These are phyloP conservation scores for Anthracocystis walkeri DNA, from an alignment of 1,284 basidiomycete genomes.

Conservation along the genomic window DNA sequence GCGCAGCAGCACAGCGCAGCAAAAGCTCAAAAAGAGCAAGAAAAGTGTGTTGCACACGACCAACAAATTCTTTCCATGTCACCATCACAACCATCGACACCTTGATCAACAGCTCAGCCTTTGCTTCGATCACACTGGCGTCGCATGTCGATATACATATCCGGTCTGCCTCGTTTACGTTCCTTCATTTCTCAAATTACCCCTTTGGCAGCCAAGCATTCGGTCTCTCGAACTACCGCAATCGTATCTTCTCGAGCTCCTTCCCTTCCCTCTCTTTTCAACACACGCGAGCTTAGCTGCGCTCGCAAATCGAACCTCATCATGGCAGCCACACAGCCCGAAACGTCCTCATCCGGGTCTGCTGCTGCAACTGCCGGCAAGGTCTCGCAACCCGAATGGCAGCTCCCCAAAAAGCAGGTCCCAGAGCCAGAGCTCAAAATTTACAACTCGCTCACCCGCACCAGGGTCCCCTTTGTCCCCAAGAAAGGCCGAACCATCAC, in stretches of 20 bases:
- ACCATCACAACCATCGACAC: not conserved
- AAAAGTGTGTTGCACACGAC: slow-evolving; percentile 7
- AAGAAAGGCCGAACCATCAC: slow-evolving; percentile 85
- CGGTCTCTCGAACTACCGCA: not conserved
- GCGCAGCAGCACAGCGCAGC: not conserved
- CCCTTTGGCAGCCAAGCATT: slow-evolving; percentile 7
- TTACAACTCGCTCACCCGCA: slow-evolving; percentile 92
- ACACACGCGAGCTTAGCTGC: slow-evolving; percentile 32
- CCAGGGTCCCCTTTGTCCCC: slow-evolving; percentile 83
- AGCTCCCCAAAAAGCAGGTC: slow-evolving; percentile 38
- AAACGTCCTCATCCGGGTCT: slow-evolving; percentile 22
- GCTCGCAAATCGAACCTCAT: slow-evolving; percentile 35
- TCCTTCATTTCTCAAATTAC: slow-evolving; percentile 10
- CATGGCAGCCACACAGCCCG: slow-evolving; percentile 46
- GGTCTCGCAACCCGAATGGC: slow-evolving; percentile 45
- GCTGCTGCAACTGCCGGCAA: slow-evolving; percentile 22
- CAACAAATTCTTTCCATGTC: slow-evolving; percentile 7
- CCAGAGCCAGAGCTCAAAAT: slow-evolving; percentile 76
- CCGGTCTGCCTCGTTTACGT: slow-evolving; percentile 14
- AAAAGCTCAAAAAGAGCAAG: slow-evolving; percentile 1
- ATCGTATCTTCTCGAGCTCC: not conserved
- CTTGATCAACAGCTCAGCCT: not conserved
- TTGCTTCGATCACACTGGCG: not conserved
- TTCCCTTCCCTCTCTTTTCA: too few species aligned
- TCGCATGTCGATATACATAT: slow-evolving; percentile 38